Conservation (phyloP, 2,329 filamentous ascomycete genomes). For the Colletotrichum lupini region DNA sequence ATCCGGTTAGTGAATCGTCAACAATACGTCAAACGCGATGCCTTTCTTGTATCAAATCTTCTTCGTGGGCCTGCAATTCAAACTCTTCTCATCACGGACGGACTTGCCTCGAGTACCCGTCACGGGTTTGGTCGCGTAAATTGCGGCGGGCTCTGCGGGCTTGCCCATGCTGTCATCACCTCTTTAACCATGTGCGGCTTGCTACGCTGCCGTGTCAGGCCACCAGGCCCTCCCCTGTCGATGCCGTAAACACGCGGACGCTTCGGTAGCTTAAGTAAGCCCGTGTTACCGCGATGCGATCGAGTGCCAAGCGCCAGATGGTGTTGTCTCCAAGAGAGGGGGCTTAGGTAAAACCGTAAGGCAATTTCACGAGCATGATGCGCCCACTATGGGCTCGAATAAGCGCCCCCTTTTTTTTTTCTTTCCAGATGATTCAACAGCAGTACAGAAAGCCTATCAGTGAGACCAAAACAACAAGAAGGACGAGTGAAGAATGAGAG, state of each 20-base stretch:
- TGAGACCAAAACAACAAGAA: neutral
- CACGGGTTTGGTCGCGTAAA: constrained; percentile 18
- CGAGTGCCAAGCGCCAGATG: neutral
- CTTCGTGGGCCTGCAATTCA: neutral
- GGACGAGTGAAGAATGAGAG: neutral
- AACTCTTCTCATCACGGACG: too few relatives aligned
- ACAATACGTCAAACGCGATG: neutral
- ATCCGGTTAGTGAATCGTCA: neutral
- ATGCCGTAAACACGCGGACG: constrained; percentile 25
- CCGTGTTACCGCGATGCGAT: constrained; percentile 9
- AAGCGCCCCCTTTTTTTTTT: neutral
- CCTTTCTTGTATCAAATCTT: neutral
- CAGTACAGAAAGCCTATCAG: neutral
- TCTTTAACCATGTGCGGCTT: constrained; percentile 31
- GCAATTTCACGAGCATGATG: neutral
- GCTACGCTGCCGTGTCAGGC: constrained; percentile 31
- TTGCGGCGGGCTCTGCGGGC: constrained; percentile 15
- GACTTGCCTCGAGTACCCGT: neutral
- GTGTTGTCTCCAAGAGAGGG: neutral
- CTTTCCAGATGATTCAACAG: neutral
- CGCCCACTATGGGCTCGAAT: neutral
- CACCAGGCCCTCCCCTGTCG: constrained; percentile 27
- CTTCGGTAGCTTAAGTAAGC: constrained; percentile 26
- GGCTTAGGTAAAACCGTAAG: constrained; percentile 9
- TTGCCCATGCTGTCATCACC: constrained; percentile 32